These are phyloP conservation scores for Pterula multifida DNA, from an alignment of 1,284 basidiomycete species.

Conservation along the genomic window DNA sequence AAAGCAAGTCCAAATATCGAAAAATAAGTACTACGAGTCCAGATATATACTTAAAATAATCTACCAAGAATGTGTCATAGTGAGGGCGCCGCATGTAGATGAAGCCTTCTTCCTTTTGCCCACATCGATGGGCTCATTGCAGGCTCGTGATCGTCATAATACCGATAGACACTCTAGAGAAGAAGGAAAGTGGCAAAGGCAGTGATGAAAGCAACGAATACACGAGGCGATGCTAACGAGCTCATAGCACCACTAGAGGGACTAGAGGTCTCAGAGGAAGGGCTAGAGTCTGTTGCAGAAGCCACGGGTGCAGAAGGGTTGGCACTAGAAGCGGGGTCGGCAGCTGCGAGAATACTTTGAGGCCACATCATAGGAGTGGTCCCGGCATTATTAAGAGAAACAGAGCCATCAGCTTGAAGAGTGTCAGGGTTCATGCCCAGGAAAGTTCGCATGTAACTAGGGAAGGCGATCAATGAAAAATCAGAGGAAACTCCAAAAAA, in stretches of 20 bases:
- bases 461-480: neutral
- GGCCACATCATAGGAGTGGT: slow-evolving; percentile 44
- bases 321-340: slow-evolving; percentile 25
- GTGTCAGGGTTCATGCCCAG: slow-evolving; percentile 49
- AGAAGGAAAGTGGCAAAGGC: slow-evolving; percentile 42
- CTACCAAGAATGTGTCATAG: neutral
- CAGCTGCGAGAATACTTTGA: slow-evolving; percentile 32
- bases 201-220: slow-evolving; percentile 36
- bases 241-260: slow-evolving; percentile 29
- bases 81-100: neutral
- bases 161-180: slow-evolving; percentile 24
- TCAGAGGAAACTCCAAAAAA: neutral
- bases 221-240: slow-evolving; percentile 34
- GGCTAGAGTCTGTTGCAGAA: neutral
- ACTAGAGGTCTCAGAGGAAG: slow-evolving; percentile 15
- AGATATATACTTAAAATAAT: neutral
- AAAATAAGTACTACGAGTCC: neutral
- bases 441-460: slow-evolving; percentile 44
- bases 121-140: neutral
- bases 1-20: neutral
- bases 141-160: neutral
- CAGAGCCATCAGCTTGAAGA: slow-evolving; percentile 34
- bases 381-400: slow-evolving; percentile 34
- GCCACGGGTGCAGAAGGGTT: slow-evolving; percentile 12
- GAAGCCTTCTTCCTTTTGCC: neutral